Evolutionary conservation across 2,329 filamentous ascomycete genomes (phyloP), one percentile per base, ranked within the genome.

Genomic region (Penicillium vulpinum): DNA sequence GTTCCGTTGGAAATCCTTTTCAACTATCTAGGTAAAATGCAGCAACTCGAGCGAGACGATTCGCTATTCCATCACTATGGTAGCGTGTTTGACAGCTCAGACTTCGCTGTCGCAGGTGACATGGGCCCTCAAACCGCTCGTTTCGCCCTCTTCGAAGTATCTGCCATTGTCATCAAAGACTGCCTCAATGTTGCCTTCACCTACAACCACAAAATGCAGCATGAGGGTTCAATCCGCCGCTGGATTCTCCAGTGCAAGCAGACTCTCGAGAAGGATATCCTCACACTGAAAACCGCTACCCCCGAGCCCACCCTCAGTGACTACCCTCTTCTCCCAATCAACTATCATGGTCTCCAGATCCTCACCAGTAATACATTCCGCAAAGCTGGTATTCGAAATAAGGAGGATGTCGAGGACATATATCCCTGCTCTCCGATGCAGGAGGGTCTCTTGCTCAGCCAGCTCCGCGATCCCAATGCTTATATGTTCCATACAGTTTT

Each of bases 91-190:
- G 64, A 69, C 45, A 62, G 61, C 22, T 65, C 71, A 6, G 62
- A 69, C 18, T 68, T 70, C 22, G 63, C 64, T n/a, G 48, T 74
- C 5, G 75, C 74, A 13, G 74, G 77, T 7, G 78, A 80, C 57
- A 77, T 79, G 62, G 78, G 77, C 4, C 67, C 71, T 16, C 62
- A 73, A 10, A 78, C 78, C 4, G 72, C 73, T 24, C 74, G 79
- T 2, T 79, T 80, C 58, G 77, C 76, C 1, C 74, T 83, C 0
- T 79, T 83, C 50, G 81, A 83, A 55, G 75, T 83, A 5, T 78
- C 79, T 1, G 80, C 80, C 0, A 77, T 81, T 24, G 71, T 83
- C 8, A 73, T 78, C 21, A 74, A 78, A 43, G 79, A 77, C 0
- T 70, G 70, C 16, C 69, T 83, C 21, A 77, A 78, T 33, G 74